These are phyloP conservation scores for Melaleuca quinquenervia DNA, from an alignment of 345 rosid species.

Conservation along the genomic window DNA sequence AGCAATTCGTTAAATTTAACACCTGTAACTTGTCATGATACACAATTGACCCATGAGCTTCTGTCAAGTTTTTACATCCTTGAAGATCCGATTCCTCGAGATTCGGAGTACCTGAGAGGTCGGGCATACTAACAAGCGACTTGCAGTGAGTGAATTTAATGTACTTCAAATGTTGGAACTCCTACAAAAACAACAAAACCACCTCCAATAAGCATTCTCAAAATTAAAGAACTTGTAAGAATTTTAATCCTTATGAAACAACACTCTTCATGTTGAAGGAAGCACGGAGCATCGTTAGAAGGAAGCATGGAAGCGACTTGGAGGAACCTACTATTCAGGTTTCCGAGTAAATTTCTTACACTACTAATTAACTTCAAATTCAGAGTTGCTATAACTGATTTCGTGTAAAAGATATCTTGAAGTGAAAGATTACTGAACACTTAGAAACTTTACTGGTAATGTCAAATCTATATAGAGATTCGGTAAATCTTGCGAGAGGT, in stretches of 20 bases:
- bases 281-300: not conserved
- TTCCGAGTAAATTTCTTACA: not conserved
- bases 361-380: not conserved
- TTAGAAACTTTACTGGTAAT: not conserved
- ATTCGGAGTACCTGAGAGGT: not conserved
- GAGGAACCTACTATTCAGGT: not conserved
- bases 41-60: not conserved
- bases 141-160: not conserved
- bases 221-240: too few relatives aligned
- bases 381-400: not conserved
- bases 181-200: not conserved
- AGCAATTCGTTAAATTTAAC: fast-evolving
- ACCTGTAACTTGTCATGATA: not conserved
- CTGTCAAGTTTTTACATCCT: not conserved
- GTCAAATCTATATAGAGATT: not conserved
- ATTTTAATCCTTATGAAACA: too few relatives aligned
- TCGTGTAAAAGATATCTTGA: too few relatives aligned
- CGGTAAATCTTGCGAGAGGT: too few relatives aligned
- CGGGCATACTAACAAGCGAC: not conserved
- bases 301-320: too few relatives aligned
- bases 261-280: not conserved
- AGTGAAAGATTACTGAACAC: not conserved
- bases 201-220: too few relatives aligned
- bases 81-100: not conserved
- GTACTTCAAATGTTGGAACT: not conserved